Percentiles rank a stretch among this genome's conserved stretches.
phyloP scores from a whole-genome alignment of 2,329 filamentous ascomycete species.

The Esteya vermicola region DNA sequence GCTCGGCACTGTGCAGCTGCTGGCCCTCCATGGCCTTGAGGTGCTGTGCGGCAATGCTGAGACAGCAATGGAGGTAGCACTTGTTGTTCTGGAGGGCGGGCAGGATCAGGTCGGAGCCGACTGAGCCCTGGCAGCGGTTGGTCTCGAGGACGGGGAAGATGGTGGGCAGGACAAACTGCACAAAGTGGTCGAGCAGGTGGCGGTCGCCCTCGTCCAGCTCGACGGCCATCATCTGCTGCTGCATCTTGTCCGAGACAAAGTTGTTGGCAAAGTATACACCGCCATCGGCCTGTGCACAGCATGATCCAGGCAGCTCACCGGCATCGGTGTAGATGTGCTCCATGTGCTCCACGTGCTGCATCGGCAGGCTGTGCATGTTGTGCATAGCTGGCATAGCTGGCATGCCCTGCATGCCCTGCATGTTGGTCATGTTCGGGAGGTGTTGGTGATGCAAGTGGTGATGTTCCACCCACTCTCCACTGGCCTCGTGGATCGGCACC shows the following conservation, averaged over 20 bases:
- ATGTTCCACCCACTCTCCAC: no score
- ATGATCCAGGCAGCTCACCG: no score
- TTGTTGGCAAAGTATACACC: no score
- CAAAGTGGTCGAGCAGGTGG: slow-evolving; percentile 77
- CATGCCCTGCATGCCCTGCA: background rate
- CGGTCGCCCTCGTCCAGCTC: slow-evolving; percentile 82
- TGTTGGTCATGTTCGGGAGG: background rate
- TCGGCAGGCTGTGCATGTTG: slow-evolving; percentile 13
- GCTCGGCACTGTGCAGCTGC: slow-evolving; percentile 47
- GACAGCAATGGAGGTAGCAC: slow-evolving; percentile 86
- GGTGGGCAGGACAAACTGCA: slow-evolving; percentile 71
- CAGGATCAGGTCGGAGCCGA: slow-evolving; percentile 69
- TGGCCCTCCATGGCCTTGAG: slow-evolving; percentile 60
- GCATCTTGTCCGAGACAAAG: no score
- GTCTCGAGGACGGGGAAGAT: slow-evolving; percentile 88
- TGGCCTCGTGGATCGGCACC: no score
- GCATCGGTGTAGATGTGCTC: slow-evolving; percentile 55
- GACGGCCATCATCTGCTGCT: slow-evolving; percentile 57
- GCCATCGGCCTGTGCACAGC: background rate
- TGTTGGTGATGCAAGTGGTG: no score
- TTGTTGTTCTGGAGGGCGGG: slow-evolving; percentile 84
- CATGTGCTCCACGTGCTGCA: slow-evolving; percentile 46
- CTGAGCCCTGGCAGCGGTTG: slow-evolving; percentile 74
- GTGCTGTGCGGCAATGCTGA: slow-evolving; percentile 87
- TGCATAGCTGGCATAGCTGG: slow-evolving; percentile 5